Conservation (phyloP, 129 eudicot species). For the Chrysanthemum seticuspe region DNA sequence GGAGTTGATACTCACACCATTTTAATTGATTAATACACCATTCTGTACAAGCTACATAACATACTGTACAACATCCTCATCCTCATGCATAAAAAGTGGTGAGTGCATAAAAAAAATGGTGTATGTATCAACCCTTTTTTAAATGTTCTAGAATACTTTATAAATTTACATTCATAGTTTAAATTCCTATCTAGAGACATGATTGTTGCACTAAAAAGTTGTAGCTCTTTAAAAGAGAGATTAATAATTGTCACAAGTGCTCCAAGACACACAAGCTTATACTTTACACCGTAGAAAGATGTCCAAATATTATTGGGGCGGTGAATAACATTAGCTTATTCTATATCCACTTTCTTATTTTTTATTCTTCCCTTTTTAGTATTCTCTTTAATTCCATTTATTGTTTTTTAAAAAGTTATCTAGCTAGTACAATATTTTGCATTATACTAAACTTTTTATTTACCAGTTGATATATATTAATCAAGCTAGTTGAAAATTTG, state of each 20-base stretch:
- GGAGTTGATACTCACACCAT: no score
- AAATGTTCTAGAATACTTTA: no score
- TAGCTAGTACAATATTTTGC: neutral
- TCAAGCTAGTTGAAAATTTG: no score
- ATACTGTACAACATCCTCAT: no score
- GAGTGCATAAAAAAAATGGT: no score
- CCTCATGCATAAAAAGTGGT: no score
- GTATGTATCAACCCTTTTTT: no score
- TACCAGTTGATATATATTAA: no score
- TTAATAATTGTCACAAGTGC: slow-evolving; percentile 5
- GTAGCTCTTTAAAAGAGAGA: neutral
- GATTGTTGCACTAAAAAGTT: slow-evolving; percentile 8
- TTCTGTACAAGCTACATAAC: no score
- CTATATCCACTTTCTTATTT: slow-evolving; percentile 28
- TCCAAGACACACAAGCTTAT: neutral
- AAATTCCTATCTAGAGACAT: neutral
- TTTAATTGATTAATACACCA: no score
- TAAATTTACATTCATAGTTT: no score
- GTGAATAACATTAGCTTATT: slow-evolving; percentile 23
- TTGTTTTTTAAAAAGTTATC: neutral
- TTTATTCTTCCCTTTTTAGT: slow-evolving; percentile 19
- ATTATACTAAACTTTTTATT: neutral
- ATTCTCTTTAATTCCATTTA: slow-evolving; percentile 3
- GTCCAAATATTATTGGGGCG: slow-evolving; percentile 30
- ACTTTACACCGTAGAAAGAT: slow-evolving; percentile 41